These are phyloP conservation scores for Eucommia ulmoides DNA, from an alignment of 257 asterid genomes.

Conservation along the genomic window DNA sequence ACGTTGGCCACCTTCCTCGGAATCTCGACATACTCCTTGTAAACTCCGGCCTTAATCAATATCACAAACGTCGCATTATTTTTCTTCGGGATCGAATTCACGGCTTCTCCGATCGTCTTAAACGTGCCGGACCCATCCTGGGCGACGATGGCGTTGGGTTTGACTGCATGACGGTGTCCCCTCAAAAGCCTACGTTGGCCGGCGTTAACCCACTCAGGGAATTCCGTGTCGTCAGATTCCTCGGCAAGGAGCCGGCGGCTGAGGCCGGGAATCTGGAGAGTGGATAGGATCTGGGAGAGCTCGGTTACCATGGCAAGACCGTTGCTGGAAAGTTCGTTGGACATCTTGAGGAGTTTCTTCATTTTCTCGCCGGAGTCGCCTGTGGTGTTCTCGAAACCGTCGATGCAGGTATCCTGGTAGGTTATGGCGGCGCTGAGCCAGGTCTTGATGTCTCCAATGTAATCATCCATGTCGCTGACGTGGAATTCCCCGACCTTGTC, in stretches of 20 bases:
- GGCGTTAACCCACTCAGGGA: constrained; percentile 12
- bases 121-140: constrained; percentile 53
- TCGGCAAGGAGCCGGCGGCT: constrained; percentile 19
- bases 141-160: constrained; percentile 43
- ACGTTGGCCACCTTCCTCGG: constrained; percentile 28
- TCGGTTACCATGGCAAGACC: constrained; percentile 44
- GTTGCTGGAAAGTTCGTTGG: constrained; percentile 40
- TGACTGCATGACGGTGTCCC: constrained; percentile 7
- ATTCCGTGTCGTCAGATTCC: background rate
- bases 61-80: constrained; percentile 21
- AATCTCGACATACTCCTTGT: constrained; percentile 35
- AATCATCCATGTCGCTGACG: constrained; percentile 12
- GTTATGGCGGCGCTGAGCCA: constrained; percentile 67
- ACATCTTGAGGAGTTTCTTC: constrained; percentile 32
- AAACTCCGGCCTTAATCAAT: constrained; percentile 44
- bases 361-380: constrained; percentile 48
- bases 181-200: constrained; percentile 23
- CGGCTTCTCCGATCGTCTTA: constrained; percentile 36
- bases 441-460: constrained; percentile 44
- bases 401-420: constrained; percentile 55
- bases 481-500: constrained; percentile 20
- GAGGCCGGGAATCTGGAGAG: constrained; percentile 18
- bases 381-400: constrained; percentile 46
- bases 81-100: constrained; percentile 21
- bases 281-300: constrained; percentile 20